These are phyloP conservation scores for Elsinoe necatrix DNA, from an alignment of 2,329 filamentous ascomycete species.

Conservation along the genomic window DNA sequence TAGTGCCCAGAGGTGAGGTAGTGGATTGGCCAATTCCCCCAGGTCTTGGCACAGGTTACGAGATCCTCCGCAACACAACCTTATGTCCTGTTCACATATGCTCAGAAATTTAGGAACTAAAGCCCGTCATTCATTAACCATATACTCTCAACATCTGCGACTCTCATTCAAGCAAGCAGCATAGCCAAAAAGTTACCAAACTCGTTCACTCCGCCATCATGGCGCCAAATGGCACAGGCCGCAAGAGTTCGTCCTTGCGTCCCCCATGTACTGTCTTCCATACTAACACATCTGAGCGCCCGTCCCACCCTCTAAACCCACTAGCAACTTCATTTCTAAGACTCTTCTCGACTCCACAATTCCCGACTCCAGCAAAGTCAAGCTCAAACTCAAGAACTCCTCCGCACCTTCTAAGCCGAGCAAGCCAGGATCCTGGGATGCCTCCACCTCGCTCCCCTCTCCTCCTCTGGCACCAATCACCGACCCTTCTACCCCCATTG, in stretches of 20 bases:
- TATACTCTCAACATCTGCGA: not conserved
- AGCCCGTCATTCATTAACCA: not conserved
- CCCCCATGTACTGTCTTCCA: not conserved
- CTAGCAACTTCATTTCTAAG: conserved; percentile 17
- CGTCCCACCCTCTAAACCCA: conserved; percentile 14
- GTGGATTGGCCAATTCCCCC: too few relatives aligned
- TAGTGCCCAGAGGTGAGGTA: too few relatives aligned
- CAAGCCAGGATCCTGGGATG: conserved; percentile 29
- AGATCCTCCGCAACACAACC: too few relatives aligned
- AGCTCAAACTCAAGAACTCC: conserved; percentile 24
- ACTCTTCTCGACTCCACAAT: conserved; percentile 12
- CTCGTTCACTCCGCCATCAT: conserved; percentile 8
- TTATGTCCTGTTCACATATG: conserved; percentile 9
- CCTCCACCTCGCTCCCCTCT: conserved; percentile 17
- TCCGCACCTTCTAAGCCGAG: conserved; percentile 26
- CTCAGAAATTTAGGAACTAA: not conserved
- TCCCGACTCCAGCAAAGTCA: conserved; percentile 8
- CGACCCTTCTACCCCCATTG: conserved; percentile 64
- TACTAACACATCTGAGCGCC: conserved; percentile 12
- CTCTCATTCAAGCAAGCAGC: conserved; percentile 4
- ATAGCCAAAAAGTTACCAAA: not conserved
- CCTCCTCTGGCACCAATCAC: conserved; percentile 30
- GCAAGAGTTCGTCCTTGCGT: conserved; percentile 16
- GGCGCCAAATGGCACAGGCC: conserved; percentile 19
- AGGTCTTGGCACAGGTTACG: too few relatives aligned